A percentile compares a stretch with the other conserved stretches of the same genome.
Evolutionary conservation across 2,329 filamentous ascomycete genomes (phyloP).

Genomic region (Talaromyces amestolkiae): DNA sequence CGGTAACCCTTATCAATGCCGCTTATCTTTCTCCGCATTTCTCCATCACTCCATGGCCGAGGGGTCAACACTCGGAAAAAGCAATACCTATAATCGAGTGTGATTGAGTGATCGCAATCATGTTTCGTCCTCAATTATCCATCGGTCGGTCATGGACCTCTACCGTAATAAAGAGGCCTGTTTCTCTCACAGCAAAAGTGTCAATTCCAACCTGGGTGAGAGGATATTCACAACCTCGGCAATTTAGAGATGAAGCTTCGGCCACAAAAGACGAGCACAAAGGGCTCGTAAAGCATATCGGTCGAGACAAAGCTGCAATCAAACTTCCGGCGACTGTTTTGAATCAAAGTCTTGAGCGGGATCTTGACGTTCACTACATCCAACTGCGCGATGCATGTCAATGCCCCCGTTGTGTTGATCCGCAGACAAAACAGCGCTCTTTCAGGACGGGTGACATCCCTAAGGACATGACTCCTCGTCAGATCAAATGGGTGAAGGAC

Average conservation of each 20-base stretch:
- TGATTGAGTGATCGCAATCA: neutral
- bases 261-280: neutral
- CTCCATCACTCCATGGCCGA: neutral
- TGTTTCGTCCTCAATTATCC: slow-evolving; percentile 18
- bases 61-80: neutral
- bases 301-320: neutral
- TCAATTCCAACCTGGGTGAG: neutral
- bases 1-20: neutral
- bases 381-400: slow-evolving; percentile 56
- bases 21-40: neutral
- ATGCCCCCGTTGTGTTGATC: slow-evolving; percentile 55
- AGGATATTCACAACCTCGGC: slow-evolving; percentile 12
- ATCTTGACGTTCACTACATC: slow-evolving; percentile 18
- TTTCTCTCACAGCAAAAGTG: neutral
- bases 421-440: slow-evolving; percentile 60
- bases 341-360: neutral
- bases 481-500: slow-evolving; percentile 29
- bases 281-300: slow-evolving; percentile 8
- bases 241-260: neutral
- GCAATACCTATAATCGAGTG: neutral
- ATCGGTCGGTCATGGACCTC: slow-evolving; percentile 15
- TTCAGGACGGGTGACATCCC: slow-evolving; percentile 67
- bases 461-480: slow-evolving; percentile 40
- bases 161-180: neutral
- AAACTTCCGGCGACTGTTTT: neutral